A percentile compares a stretch with the other conserved stretches of the same genome.
Evolutionary conservation across 345 rosid species (phyloP).

Genomic region (Gossypium thurberi): DNA sequence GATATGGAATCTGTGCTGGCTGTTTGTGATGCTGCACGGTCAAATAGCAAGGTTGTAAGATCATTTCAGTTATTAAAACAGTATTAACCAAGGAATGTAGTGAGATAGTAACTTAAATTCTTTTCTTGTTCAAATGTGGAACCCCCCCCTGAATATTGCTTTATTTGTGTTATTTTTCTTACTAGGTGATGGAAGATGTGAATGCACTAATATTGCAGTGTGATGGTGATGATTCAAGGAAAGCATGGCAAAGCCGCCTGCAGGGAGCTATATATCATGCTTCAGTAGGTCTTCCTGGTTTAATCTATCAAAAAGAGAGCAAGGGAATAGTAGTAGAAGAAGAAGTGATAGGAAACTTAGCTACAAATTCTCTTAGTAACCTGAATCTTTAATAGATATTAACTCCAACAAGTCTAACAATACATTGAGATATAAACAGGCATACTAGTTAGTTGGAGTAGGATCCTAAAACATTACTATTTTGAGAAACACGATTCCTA

Average conservation of each 20-base stretch:
- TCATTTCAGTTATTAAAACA: constrained; percentile 2
- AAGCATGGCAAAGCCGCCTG: constrained; percentile 78
- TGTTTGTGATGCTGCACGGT: constrained; percentile 55
- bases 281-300: constrained; percentile 43
- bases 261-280: constrained; percentile 85
- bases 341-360: neutral
- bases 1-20: constrained; percentile 69
- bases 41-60: constrained; percentile 47
- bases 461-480: neutral
- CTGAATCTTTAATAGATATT: neutral
- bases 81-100: constrained; percentile 2
- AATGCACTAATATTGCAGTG: constrained; percentile 64
- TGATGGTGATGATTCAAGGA: constrained; percentile 63
- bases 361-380: neutral
- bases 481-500: neutral
- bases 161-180: constrained; percentile 12
- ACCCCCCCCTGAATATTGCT: neutral
- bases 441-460: neutral
- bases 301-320: neutral
- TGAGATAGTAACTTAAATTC: neutral
- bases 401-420: neutral
- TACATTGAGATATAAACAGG: constrained; percentile 3
- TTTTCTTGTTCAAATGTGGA: neutral
- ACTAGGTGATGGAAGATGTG: constrained; percentile 76
- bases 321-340: neutral